phyloP scores from a whole-genome alignment of 805 yeast species.

The Scheffersomyces stipitis region DNA sequence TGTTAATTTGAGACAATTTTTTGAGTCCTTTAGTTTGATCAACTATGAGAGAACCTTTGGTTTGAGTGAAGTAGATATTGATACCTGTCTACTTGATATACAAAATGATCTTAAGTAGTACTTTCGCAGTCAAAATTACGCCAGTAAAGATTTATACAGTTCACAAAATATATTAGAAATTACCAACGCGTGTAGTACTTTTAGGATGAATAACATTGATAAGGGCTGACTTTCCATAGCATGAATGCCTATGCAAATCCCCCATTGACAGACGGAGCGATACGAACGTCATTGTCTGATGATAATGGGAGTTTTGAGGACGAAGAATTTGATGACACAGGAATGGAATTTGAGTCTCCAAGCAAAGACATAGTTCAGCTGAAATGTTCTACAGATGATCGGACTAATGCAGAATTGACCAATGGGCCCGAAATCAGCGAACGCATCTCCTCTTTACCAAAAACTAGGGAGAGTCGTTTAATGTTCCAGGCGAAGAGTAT shows the following conservation, averaged over 20 bases:
- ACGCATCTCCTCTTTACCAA: no score
- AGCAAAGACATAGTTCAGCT: constrained; percentile 9
- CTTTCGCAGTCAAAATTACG: background rate
- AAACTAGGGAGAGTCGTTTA: no score
- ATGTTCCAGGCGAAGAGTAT: no score
- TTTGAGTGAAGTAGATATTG: constrained; percentile 31
- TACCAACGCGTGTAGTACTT: no score
- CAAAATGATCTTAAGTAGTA: constrained; percentile 48
- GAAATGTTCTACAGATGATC: constrained; percentile 1
- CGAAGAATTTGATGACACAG: constrained; percentile 31
- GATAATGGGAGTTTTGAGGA: constrained; percentile 13
- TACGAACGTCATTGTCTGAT: no score
- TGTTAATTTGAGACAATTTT: constrained; percentile 58
- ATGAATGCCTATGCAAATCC: no score
- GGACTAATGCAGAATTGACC: constrained; percentile 4
- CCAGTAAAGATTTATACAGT: background rate
- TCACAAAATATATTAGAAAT: background rate
- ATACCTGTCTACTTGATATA: constrained; percentile 55
- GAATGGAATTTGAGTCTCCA: constrained; percentile 27
- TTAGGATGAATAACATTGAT: constrained; percentile 6
- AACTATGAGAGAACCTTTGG: constrained; percentile 68
- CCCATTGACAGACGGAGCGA: no score
- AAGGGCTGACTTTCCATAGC: no score
- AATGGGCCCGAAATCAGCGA: no score
- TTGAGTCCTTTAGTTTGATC: constrained; percentile 61